Conservation (phyloP, 768 basidiomycete genomes). For the Daedaleopsis sinensis region DNA sequence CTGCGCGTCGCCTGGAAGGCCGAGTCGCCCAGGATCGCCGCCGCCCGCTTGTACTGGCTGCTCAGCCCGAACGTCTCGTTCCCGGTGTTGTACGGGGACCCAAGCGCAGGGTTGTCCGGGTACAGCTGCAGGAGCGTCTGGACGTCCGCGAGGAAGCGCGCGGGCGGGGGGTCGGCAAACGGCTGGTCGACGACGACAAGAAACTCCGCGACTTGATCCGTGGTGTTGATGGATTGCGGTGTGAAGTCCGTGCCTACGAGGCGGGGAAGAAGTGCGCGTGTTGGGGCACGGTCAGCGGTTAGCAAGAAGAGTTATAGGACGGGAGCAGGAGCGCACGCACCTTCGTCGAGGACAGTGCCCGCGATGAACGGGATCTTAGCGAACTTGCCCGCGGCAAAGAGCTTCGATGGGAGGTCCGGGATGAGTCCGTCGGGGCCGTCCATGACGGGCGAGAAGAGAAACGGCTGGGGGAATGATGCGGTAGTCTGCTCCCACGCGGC, state of each 20-base stretch:
- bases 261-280: background rate
- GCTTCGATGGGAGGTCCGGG: constrained; percentile 41
- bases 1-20: constrained; percentile 43
- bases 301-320: background rate
- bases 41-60: constrained; percentile 40
- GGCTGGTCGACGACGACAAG: background rate
- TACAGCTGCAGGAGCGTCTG: constrained; percentile 40
- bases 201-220: constrained; percentile 3
- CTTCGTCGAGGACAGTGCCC: constrained; percentile 50
- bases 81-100: constrained; percentile 51
- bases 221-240: constrained; percentile 22
- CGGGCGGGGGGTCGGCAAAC: constrained; percentile 1
- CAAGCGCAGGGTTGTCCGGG: constrained; percentile 44
- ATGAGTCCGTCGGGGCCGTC: constrained; percentile 45
- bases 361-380: constrained; percentile 48
- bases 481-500: constrained; percentile 24
- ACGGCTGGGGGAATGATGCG: constrained; percentile 25
- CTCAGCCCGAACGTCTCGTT: constrained; percentile 46
- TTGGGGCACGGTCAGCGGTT: background rate
- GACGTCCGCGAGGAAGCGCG: constrained; percentile 1
- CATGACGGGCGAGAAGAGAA: constrained; percentile 37
- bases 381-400: constrained; percentile 36
- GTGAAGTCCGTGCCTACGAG: constrained; percentile 42
- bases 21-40: constrained; percentile 45
- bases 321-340: constrained; percentile 25